phyloP scores from a whole-genome alignment of 768 basidiomycete genomes.

The Tulasnella sp. region DNA sequence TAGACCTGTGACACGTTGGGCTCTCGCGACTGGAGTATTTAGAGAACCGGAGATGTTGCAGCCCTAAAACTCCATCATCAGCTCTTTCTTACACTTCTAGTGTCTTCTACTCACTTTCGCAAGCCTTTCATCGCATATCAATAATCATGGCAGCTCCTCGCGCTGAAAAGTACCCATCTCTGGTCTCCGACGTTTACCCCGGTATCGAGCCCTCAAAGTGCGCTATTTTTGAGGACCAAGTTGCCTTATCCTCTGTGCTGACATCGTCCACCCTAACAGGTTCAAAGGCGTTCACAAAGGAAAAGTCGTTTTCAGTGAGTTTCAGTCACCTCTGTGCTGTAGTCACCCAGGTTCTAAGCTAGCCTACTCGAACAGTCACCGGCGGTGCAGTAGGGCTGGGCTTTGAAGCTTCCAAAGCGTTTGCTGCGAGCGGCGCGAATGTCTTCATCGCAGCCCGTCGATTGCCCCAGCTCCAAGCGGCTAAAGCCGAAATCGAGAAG shows the following conservation, averaged over 20 bases:
- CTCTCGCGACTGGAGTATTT: too few species aligned
- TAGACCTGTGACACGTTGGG: too few species aligned
- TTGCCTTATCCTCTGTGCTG: not conserved
- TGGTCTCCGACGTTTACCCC: constrained; percentile 28
- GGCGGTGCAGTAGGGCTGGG: constrained; percentile 31
- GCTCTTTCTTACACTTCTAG: not conserved
- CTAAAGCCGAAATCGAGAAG: constrained; percentile 26
- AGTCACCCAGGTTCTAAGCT: not conserved
- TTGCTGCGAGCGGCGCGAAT: constrained; percentile 29
- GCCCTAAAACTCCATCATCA: not conserved
- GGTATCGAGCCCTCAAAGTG: constrained; percentile 27
- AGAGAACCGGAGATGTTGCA: not conserved
- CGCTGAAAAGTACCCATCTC: not conserved
- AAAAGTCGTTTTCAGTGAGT: constrained; percentile 27
- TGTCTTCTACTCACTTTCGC: not conserved
- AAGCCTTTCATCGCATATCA: not conserved
- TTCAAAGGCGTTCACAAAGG: constrained; percentile 23
- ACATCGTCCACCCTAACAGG: not conserved
- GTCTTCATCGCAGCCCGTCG: constrained; percentile 28
- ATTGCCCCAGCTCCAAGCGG: constrained; percentile 21
- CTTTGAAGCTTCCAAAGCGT: constrained; percentile 26
- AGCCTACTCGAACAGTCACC: constrained; percentile 14
- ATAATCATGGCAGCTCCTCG: constrained; percentile 1
- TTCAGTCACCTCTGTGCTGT: not conserved
- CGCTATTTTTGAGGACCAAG: constrained; percentile 20